Evolutionary conservation across 352 stramenopile species (phyloP).

Genomic region (Phytophthora quininea): DNA sequence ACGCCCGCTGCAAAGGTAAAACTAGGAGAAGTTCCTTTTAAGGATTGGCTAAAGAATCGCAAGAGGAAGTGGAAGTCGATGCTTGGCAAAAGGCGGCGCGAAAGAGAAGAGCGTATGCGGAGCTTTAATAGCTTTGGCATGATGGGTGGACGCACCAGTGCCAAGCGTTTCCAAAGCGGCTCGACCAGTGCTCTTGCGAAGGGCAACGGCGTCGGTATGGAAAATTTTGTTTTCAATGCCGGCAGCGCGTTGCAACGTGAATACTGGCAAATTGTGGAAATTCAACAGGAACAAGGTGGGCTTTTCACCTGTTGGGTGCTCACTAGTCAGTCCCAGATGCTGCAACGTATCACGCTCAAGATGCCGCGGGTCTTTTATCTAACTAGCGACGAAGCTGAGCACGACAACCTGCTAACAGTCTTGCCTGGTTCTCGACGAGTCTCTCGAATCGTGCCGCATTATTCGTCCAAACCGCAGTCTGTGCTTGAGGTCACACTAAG

Average conservation of each 20-base stretch:
- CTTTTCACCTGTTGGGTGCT: constrained; percentile 97
- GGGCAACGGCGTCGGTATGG: constrained; percentile 67
- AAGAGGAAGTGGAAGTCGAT: constrained; percentile 78
- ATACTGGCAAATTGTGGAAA: constrained; percentile 84
- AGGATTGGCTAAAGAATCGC: constrained; percentile 66
- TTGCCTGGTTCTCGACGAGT: constrained; percentile 57
- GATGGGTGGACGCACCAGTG: constrained; percentile 27
- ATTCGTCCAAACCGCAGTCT: constrained; percentile 54
- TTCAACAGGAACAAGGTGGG: constrained; percentile 79
- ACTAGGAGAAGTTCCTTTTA: constrained; percentile 64
- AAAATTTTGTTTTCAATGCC: constrained; percentile 81
- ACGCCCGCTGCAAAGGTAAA: constrained; percentile 42
- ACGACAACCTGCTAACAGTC: constrained; percentile 74
- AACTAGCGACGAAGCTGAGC: constrained; percentile 72
- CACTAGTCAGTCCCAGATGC: constrained; percentile 77
- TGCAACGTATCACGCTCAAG: constrained; percentile 77
- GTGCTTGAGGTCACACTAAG: constrained; percentile 76
- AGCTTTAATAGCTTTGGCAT: constrained; percentile 40
- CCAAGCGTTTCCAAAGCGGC: constrained; percentile 46
- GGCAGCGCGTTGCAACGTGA: constrained; percentile 60
- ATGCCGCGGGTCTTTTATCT: constrained; percentile 76
- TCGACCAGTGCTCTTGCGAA: constrained; percentile 22
- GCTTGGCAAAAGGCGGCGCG: constrained; percentile 60
- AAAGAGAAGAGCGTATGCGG: constrained; percentile 58
- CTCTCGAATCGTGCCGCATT: constrained; percentile 62